These are phyloP conservation scores for Wallacemonas sp. DNA, from an alignment of 208 protist species.

Conservation along the genomic window DNA sequence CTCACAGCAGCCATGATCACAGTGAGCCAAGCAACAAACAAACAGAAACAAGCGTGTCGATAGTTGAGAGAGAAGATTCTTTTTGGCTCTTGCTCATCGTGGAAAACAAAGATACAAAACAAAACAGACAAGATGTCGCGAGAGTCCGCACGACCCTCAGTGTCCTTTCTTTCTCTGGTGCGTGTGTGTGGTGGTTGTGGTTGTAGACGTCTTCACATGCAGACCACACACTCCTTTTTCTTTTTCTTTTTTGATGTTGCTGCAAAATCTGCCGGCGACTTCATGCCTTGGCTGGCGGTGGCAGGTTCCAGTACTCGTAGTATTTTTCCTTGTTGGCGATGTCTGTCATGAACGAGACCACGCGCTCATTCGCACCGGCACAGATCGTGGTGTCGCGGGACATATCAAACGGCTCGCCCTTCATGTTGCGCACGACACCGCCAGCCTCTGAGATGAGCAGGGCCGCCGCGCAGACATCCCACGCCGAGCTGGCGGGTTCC, in stretches of 20 bases:
- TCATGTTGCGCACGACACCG: slow-evolving; percentile 54
- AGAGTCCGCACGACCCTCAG: too few relatives aligned
- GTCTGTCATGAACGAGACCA: slow-evolving; percentile 25
- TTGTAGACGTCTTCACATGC: too few relatives aligned
- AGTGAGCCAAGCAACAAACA: too few relatives aligned
- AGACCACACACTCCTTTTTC: not conserved
- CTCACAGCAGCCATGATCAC: too few relatives aligned
- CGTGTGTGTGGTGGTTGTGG: too few relatives aligned
- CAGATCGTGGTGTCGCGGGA: slow-evolving; percentile 48
- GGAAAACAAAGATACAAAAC: too few relatives aligned
- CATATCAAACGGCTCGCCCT: slow-evolving; percentile 48
- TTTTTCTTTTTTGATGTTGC: not conserved
- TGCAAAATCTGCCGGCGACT: slow-evolving; percentile 17
- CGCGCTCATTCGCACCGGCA: slow-evolving; percentile 32
- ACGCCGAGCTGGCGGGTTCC: slow-evolving; percentile 49
- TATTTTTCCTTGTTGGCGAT: slow-evolving; percentile 30
- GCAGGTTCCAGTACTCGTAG: slow-evolving; percentile 47
- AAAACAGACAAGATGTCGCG: too few relatives aligned
- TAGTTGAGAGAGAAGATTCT: too few relatives aligned
- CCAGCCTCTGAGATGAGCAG: slow-evolving; percentile 75
- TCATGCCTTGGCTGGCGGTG: too few relatives aligned
- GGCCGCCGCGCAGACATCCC: slow-evolving; percentile 60
- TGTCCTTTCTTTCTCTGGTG: too few relatives aligned
- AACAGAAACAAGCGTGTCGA: too few relatives aligned
- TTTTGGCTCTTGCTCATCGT: too few relatives aligned